phyloP scores from a whole-genome alignment of 1,284 basidiomycete genomes.

The Cryptococcus amylolentus region DNA sequence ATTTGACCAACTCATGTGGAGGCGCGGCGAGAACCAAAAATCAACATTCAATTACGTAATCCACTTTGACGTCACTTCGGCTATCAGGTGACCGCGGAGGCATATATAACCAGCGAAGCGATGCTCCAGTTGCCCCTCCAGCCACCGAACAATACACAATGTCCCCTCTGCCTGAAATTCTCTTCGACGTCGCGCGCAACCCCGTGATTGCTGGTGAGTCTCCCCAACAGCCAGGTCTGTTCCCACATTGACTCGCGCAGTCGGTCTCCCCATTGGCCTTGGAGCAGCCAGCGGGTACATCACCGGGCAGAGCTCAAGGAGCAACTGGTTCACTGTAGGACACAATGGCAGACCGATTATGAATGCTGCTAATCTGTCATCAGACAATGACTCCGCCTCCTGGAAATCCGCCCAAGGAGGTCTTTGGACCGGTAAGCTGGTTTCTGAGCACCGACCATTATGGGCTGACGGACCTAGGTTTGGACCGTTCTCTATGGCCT shows the following conservation, averaged over 20 bases:
- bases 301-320: constrained; percentile 51
- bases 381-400: constrained; percentile 38
- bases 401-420: constrained; percentile 53
- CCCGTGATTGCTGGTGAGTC: constrained; percentile 55
- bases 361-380: not conserved
- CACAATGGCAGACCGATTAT: not conserved
- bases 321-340: constrained; percentile 62
- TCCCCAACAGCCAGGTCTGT: not conserved
- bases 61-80: not conserved
- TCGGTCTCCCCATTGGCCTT: constrained; percentile 61
- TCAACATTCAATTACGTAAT: not conserved
- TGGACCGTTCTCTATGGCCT: constrained; percentile 49
- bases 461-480: constrained; percentile 7
- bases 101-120: not conserved
- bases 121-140: not conserved
- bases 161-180: constrained; percentile 50
- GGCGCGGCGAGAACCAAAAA: not conserved
- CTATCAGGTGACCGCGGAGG: not conserved
- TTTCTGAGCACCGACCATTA: not conserved
- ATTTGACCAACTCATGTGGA: no score
- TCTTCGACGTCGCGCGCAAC: constrained; percentile 60
- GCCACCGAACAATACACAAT: constrained; percentile 21
- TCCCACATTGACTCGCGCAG: constrained; percentile 12
- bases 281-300: constrained; percentile 58
- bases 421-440: constrained; percentile 56